phyloP scores from a whole-genome alignment of 805 yeast genomes.

The Wickerhamomyces alni region DNA sequence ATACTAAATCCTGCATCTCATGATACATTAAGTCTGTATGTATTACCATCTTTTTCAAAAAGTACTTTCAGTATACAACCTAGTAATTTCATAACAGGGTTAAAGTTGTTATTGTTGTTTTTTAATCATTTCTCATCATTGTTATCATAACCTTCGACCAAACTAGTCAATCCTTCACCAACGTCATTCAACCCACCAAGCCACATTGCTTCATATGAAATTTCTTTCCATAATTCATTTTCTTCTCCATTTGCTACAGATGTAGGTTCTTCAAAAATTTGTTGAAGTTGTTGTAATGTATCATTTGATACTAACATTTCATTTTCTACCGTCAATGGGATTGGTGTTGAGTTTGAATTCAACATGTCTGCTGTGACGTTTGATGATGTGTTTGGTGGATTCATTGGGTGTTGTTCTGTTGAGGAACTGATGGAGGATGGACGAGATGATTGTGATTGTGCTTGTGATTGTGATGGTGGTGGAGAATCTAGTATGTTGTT shows the following conservation, averaged over 20 bases:
- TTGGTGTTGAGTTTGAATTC: conserved; percentile 5
- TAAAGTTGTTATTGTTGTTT: too few relatives aligned
- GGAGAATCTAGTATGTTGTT: conserved; percentile 9
- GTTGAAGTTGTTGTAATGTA: conserved; percentile 23
- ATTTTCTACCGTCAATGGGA: conserved; percentile 14
- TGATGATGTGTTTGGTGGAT: conserved; percentile 4
- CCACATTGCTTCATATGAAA: conserved; percentile 76
- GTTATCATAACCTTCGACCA: conserved; percentile 16
- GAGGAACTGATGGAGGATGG: too few relatives aligned
- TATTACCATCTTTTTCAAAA: too few relatives aligned
- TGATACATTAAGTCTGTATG: too few relatives aligned
- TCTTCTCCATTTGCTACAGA: conserved; percentile 32
- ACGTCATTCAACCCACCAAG: conserved; percentile 35
- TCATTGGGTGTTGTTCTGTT: too few relatives aligned
- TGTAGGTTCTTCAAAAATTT: conserved; percentile 13
- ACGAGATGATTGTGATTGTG: too few relatives aligned
- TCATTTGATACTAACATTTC: conserved; percentile 21
- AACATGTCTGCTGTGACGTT: background rate
- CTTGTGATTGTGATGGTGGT: too few relatives aligned
- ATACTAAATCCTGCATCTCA: too few relatives aligned
- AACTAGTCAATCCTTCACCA: conserved; percentile 30
- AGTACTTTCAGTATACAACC: too few relatives aligned
- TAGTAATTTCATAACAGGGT: too few relatives aligned
- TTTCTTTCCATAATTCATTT: conserved; percentile 66
- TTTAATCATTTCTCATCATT: too few relatives aligned